Evolutionary conservation across 768 basidiomycete genomes (phyloP), one percentile per base, ranked within the genome.

Genomic region (Panaeolus papilionaceus): DNA sequence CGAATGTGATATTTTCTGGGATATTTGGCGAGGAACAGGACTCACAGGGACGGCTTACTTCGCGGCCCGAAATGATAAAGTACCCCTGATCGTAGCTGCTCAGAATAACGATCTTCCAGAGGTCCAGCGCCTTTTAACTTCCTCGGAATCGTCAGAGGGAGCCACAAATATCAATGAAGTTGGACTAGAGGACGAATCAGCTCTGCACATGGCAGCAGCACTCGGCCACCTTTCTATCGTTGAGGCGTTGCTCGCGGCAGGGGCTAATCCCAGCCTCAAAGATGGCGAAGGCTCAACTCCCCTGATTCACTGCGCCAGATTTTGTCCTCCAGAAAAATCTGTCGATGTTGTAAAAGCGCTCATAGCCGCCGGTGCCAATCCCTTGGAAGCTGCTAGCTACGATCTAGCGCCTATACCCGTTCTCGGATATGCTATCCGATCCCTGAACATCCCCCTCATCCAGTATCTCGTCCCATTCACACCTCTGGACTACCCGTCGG

Each of bases 11-110:
- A 33, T 58, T 33, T 58, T 58, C 20, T 58, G 54, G 54, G 54
- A 58, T 37, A 7, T 28, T 33, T 58, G 54, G 54, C 26, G 54
- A 33, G 54, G 54, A 37, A 58, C 54, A 58, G 54, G 54, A 6
- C 54, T 58, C 33, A 58, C 54, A 58, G 54, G 54, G 28, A 33
- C 26, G 14, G 54, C 54, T 28, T 58, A 58, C 20, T 58, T 58
- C 28, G 54, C 54, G 28, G 54, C 54, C 54, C 54, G 54, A 58
- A 58, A 58, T 58, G 54, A 58, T 28, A 58, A 58, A 58, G 54
- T 58, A n/a, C 54, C 54, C 54, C 54, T 58, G 33, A 58, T 58
- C 28, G 54, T 58, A 58, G 54, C 54, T 33, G 54, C 28, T 37
- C 54, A 58, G 33, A 23, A 58, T 14, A 33, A 58, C 54, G 54